Base-by-base conservation (phyloP, 2,329 filamentous ascomycete genomes). In the Penicillium sp. region DNA sequence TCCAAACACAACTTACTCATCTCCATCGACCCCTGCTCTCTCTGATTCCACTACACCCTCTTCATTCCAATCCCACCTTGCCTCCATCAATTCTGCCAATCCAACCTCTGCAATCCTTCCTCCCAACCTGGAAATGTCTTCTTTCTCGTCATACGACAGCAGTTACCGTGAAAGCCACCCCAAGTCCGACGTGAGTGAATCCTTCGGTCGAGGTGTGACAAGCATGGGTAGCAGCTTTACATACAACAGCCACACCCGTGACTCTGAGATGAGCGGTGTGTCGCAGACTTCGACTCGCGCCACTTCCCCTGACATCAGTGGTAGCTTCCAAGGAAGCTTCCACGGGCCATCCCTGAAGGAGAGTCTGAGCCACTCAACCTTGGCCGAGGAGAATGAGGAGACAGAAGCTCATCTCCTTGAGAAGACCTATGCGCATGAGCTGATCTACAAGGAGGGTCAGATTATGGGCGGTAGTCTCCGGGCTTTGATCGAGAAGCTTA, bases 361-460 rank as follows among this genome's bases (percentile, higher is more conserved):
- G 43, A 92, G 89, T 76, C 78, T 84, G 16, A 89, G 87, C 70
- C 80, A 79, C 55, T 85, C 85, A 0, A 82, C 84, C 1, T 78
- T 85, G n/a, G 85, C 82, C 4, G 91, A 96, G 54, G 91, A 93
- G 56, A 80, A 84, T 13, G 87, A 91, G 35, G 92, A 96, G 48
- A 86, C 88, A 1, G 93, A 96, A 71, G 88, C 85, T 5, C 89
- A 88, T 67, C 79, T 97, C n/a, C 79, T 96, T n/a, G 90, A 93
- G 71, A 96, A 90, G 76, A 96, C 93, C 0, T 97, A 86, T 68
- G 91, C 91, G 0, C 90, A 97, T 68, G 93, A 99, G 71, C 82
- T 99, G 48, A 87, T 96, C 68, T 97, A 96, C 78, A 96, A 96
- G 73, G 93, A 98, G 64, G 93, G 93, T 1, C 90, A 96, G 60